Conservation (phyloP, 2,329 filamentous ascomycete genomes). For the Fusarium fujikuroi region DNA sequence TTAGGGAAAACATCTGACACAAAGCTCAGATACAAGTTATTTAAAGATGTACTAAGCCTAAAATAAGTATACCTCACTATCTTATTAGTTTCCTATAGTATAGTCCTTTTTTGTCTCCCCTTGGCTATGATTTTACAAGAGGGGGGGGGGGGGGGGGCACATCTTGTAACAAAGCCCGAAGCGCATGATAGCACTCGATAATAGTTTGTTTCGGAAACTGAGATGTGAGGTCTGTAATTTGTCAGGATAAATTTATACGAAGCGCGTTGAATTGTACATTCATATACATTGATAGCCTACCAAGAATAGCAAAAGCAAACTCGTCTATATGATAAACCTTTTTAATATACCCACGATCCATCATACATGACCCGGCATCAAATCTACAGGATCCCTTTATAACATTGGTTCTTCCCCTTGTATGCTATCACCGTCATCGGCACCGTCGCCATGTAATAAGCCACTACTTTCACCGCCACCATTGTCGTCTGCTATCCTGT, state of each 20-base stretch:
- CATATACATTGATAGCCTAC: neutral
- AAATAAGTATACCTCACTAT: neutral
- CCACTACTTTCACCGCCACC: slow-evolving; percentile 55
- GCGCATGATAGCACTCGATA: neutral
- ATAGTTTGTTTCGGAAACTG: neutral
- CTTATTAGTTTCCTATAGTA: neutral
- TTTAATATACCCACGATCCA: neutral
- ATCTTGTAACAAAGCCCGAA: neutral
- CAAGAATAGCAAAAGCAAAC: neutral
- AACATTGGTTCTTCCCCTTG: slow-evolving; percentile 41
- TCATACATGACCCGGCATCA: slow-evolving; percentile 6
- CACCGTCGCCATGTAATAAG: slow-evolving; percentile 52
- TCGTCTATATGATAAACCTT: slow-evolving; percentile 4
- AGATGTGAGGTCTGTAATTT: neutral
- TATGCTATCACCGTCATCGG: slow-evolving; percentile 49
- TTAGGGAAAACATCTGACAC: neutral
- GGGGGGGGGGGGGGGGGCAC: neutral
- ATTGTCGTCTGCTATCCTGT: slow-evolving; percentile 47
- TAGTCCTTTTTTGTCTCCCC: neutral
- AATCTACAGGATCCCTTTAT: slow-evolving; percentile 23
- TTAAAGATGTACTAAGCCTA: neutral
- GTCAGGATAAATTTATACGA: neutral
- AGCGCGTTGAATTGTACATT: too few relatives aligned
- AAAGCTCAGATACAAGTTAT: neutral
- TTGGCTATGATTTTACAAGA: neutral